A percentile compares a stretch with the other conserved stretches of the same genome.
These are phyloP conservation scores for Puccinellia tenuiflora DNA, from an alignment of 176 grass and related monocot genomes.

Conservation along the genomic window DNA sequence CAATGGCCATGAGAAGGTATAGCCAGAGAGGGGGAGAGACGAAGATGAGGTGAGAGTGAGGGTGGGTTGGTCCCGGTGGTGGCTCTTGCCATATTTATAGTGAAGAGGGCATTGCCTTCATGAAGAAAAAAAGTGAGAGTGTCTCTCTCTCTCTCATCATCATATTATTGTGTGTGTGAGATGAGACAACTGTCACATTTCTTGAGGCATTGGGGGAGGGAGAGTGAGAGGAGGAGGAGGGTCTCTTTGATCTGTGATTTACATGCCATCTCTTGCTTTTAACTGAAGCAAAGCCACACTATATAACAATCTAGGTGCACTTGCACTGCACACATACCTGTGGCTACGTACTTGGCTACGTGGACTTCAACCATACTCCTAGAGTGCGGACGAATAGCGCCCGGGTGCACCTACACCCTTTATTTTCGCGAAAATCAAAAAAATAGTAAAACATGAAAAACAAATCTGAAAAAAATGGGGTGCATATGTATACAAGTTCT, in stretches of 20 bases:
- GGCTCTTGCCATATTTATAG: constrained; percentile 47
- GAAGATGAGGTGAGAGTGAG: background rate
- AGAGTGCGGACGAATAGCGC: no score
- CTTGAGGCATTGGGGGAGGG: constrained; percentile 38
- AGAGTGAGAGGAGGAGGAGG: background rate
- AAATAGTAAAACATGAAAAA: no score
- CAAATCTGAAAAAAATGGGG: no score
- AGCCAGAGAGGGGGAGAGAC: background rate
- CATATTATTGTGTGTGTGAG: background rate
- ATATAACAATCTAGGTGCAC: background rate
- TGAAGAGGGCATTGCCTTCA: background rate
- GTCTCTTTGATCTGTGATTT: background rate
- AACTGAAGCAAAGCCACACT: constrained; percentile 20
- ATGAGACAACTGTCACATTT: constrained; percentile 45
- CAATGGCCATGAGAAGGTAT: background rate
- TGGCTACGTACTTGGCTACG: no score
- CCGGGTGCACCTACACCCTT: no score
- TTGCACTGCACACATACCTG: background rate
- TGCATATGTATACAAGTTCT: no score
- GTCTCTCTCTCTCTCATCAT: background rate
- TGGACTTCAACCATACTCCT: constrained; percentile 15
- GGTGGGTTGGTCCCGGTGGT: constrained; percentile 18
- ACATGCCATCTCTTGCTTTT: constrained; percentile 20
- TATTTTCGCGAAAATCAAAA: no score
- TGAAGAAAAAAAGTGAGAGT: background rate